Percentiles rank a stretch among this genome's conserved stretches.
Evolutionary conservation across 1,284 basidiomycete species (phyloP).

Genomic region (Porodaedalea pini): DNA sequence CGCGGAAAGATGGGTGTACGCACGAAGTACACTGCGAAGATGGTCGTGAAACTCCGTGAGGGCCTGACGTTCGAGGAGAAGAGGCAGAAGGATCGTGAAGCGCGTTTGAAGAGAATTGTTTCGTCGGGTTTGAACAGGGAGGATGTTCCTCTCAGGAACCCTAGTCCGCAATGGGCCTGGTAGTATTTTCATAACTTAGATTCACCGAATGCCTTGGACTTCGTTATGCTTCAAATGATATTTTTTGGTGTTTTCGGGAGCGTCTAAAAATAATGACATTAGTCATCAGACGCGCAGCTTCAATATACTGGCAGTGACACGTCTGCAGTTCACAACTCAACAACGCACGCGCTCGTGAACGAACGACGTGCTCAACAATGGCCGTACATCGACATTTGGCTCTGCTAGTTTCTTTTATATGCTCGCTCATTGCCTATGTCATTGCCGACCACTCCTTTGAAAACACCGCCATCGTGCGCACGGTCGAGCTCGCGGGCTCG

Average conservation of each 20-base stretch:
- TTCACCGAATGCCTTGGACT: not conserved
- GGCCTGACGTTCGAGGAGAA: constrained; percentile 79
- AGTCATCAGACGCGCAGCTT: constrained; percentile 24
- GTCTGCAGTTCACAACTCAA: constrained; percentile 1
- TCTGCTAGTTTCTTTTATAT: constrained; percentile 28
- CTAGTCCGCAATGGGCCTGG: constrained; percentile 79
- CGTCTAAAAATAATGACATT: constrained; percentile 11
- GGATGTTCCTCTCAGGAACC: constrained; percentile 75
- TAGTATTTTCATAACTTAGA: constrained; percentile 38
- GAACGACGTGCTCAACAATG: constrained; percentile 26
- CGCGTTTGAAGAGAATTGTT: constrained; percentile 72
- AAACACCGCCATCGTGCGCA: constrained; percentile 84
- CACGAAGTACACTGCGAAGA: constrained; percentile 71
- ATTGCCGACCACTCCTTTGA: constrained; percentile 58
- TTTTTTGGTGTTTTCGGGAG: not conserved
- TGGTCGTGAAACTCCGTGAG: constrained; percentile 80
- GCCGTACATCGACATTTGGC: constrained; percentile 31
- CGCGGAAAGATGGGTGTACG: constrained; percentile 80
- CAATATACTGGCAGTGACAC: constrained; percentile 16
- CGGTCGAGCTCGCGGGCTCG: constrained; percentile 83
- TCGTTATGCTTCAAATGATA: not conserved
- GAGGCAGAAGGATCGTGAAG: constrained; percentile 56
- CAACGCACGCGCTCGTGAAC: not conserved
- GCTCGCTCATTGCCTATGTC: constrained; percentile 28
- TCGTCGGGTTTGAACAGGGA: constrained; percentile 78